phyloP scores from a whole-genome alignment of 257 asterid genomes.

The Schizonepeta tenuifolia region DNA sequence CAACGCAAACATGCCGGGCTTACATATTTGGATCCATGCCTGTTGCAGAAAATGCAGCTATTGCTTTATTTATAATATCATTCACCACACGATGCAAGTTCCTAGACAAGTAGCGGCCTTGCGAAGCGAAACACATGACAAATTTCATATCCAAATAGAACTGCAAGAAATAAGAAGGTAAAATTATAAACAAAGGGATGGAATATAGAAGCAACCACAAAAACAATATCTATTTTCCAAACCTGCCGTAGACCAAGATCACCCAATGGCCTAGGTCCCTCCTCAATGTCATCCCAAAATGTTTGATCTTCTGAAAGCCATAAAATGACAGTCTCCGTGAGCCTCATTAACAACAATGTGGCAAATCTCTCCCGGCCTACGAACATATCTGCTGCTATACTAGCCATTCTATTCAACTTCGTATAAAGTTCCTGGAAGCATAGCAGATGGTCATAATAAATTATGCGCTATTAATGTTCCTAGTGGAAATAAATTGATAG shows the following conservation, averaged over 20 bases:
- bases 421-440: slow-evolving; percentile 81
- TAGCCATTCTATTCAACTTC: slow-evolving; percentile 86
- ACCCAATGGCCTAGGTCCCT: slow-evolving; percentile 90
- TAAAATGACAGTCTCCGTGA: slow-evolving; percentile 90
- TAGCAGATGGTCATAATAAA: slow-evolving; percentile 23
- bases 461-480: slow-evolving; percentile 3
- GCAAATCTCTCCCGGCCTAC: slow-evolving; percentile 97
- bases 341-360: slow-evolving; percentile 88
- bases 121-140: slow-evolving; percentile 89
- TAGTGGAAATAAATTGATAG: not conserved
- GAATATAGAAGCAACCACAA: slow-evolving; percentile 22
- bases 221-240: slow-evolving; percentile 31
- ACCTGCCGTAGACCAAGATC: slow-evolving; percentile 97
- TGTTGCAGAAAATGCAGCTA: slow-evolving; percentile 78
- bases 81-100: slow-evolving; percentile 84
- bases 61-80: slow-evolving; percentile 82
- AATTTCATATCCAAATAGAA: slow-evolving; percentile 97
- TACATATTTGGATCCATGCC: slow-evolving; percentile 80
- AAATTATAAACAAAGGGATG: slow-evolving; percentile 16
- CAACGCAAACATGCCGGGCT: slow-evolving; percentile 14
- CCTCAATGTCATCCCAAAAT: slow-evolving; percentile 96
- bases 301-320: slow-evolving; percentile 97
- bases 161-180: slow-evolving; percentile 56
- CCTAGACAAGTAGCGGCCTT: slow-evolving; percentile 96
- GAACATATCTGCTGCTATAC: slow-evolving; percentile 92